phyloP scores from a whole-genome alignment of 257 asterid genomes.

The Pogostemon cablin region DNA sequence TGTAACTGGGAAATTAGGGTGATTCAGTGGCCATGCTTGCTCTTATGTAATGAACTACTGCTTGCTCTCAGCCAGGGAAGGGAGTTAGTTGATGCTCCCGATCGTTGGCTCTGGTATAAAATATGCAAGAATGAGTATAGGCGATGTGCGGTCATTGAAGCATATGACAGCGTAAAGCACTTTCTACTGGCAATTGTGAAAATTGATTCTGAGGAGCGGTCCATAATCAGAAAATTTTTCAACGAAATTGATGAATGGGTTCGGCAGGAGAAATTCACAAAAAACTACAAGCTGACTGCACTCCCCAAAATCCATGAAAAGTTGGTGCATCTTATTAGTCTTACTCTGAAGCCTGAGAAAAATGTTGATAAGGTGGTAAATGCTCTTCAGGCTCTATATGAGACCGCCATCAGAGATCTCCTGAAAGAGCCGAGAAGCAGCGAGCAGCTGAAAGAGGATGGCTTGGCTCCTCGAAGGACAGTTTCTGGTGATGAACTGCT shows the following conservation, averaged over 20 bases:
- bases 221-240: slow-evolving; percentile 76
- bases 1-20: slow-evolving; percentile 86
- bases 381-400: slow-evolving; percentile 96
- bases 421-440: slow-evolving; percentile 68
- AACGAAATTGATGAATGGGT: slow-evolving; percentile 86
- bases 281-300: slow-evolving; percentile 66
- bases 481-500: slow-evolving; percentile 68
- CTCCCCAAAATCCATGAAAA: slow-evolving; percentile 72
- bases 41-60: slow-evolving; percentile 87
- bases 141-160: slow-evolving; percentile 93
- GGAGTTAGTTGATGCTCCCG: slow-evolving; percentile 98
- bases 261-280: slow-evolving; percentile 82
- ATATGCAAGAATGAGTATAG: slow-evolving; percentile 86
- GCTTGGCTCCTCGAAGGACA: slow-evolving; percentile 74
- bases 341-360: slow-evolving; percentile 64
- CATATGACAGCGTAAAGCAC: slow-evolving; percentile 76
- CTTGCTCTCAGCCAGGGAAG: slow-evolving; percentile 96
- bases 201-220: slow-evolving; percentile 77
- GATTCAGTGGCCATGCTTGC: slow-evolving; percentile 98
- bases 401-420: slow-evolving; percentile 89
- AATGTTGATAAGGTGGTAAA: slow-evolving; percentile 77
- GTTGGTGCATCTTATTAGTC: slow-evolving; percentile 73
- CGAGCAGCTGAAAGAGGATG: slow-evolving; percentile 87
- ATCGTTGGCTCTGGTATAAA: slow-evolving; percentile 93
- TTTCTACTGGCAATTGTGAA: slow-evolving; percentile 77